Evolutionary conservation across 1,284 basidiomycete species (phyloP), one percentile per base, ranked within the genome.

Genomic region (Ganoderma lingzhi): DNA sequence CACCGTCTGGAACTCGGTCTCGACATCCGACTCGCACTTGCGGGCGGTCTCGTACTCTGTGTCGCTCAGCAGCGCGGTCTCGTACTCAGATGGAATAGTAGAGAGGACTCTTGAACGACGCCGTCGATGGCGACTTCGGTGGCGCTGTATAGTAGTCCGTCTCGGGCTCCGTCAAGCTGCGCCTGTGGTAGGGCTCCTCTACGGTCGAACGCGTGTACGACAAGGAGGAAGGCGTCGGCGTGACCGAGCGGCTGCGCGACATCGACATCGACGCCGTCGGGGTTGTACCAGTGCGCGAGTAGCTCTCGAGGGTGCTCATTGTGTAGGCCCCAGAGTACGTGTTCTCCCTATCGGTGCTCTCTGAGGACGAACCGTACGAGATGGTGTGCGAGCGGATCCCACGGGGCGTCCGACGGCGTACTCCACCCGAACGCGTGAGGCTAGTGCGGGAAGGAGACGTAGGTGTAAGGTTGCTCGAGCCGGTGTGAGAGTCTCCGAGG

Each of bases 311-410:
- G 9, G 80, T 81, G 71, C 81, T 81, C 69, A 82, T 66, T 19
- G 64, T 65, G 35, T 71, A 73, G 45, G 68, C 71, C 19, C 66
- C 73, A 1, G 76, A 76, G 65, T 75, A 78, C 30, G 71, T 75
- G 75, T 91, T 90, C 77, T 91, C 90, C 76, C 87, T 90, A 69
- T 91, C 89, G 0, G 85, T 87, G 8, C 77, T 77, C 37, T 82
- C 80, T 61, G 86, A 84, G 4, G 81, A 77, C 3, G 82, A 83
- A n/a, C 59, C 39, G 12, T 61, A 41, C 2, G 83, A 81, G 3
- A 82, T 81, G n/a, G 68, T 70, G 53, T 82, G 76, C 8, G 80
- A 77, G 12, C 80, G 74, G 6, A 79, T 80, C 23, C 76, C 82
- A 15, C 85, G 81, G 4, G 73, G 73, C 1, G 85, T 81, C 41